A percentile compares a stretch with the other conserved stretches of the same genome.
These are phyloP conservation scores for Stenogyne calaminthoides DNA, from an alignment of 305 asterid genomes.

Conservation along the genomic window DNA sequence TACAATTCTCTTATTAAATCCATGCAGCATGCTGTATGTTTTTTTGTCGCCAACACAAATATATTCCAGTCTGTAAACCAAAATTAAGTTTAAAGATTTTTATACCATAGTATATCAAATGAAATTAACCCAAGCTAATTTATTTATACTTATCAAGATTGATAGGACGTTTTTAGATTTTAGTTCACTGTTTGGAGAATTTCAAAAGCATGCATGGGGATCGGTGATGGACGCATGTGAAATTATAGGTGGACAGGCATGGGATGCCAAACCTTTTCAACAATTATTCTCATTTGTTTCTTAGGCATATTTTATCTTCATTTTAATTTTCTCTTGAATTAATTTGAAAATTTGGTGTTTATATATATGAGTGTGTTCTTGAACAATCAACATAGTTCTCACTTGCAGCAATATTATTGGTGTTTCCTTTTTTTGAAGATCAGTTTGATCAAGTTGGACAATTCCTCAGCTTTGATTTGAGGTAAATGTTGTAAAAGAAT, in stretches of 20 bases:
- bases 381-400: slow-evolving; percentile 1
- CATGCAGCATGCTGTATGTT: slow-evolving; percentile 2
- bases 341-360: background rate
- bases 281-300: slow-evolving; percentile 49
- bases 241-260: slow-evolving; percentile 60
- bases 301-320: slow-evolving; percentile 21
- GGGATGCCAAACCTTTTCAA: slow-evolving; percentile 49
- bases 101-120: background rate
- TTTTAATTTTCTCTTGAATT: slow-evolving; percentile 5
- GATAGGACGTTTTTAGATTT: background rate
- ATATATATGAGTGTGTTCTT: background rate
- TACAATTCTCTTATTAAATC: background rate
- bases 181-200: background rate
- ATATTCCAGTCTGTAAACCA: slow-evolving; percentile 26
- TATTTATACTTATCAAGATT: background rate
- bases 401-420: background rate
- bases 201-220: slow-evolving; percentile 34
- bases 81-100: background rate
- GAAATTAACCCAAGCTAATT: background rate
- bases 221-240: slow-evolving; percentile 59
- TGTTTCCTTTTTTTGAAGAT: background rate
- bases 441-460: slow-evolving; percentile 14
- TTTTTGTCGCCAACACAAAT: slow-evolving; percentile 26
- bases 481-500: background rate
- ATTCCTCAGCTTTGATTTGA: background rate